Percentiles rank a stretch among this genome's conserved stretches.
Conservation (phyloP, 768 basidiomycete species). For the Lactarius psammicola region DNA sequence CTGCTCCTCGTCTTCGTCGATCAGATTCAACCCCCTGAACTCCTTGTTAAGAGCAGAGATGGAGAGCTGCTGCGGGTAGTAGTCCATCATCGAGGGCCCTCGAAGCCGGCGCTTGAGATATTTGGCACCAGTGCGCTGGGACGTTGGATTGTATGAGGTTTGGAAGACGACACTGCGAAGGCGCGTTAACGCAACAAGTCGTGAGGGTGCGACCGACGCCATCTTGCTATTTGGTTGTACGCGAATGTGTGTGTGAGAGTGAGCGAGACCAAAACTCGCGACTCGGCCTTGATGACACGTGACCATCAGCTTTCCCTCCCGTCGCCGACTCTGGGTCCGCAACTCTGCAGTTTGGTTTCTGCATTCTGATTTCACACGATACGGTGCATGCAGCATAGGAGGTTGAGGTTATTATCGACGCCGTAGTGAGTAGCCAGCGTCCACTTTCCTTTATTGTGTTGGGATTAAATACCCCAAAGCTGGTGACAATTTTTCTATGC, state of each 20-base stretch:
- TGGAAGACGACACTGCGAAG: conserved; percentile 77
- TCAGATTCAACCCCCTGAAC: conserved; percentile 40
- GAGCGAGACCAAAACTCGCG: too few species aligned
- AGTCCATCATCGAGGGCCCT: conserved; percentile 82
- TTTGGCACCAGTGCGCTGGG: conserved; percentile 84
- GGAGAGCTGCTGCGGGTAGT: conserved; percentile 69
- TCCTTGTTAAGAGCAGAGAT: conserved; percentile 49
- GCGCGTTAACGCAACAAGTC: conserved; percentile 58
- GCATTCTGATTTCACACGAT: not conserved
- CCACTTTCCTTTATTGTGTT: not conserved
- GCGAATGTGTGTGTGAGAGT: not conserved
- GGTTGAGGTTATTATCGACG: not conserved
- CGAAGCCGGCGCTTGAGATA: conserved; percentile 80
- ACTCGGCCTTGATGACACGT: not conserved
- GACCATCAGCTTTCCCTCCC: not conserved
- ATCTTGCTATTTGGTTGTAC: conserved; percentile 31
- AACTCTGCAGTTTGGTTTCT: not conserved
- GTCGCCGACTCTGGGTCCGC: not conserved
- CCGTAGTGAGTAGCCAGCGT: not conserved
- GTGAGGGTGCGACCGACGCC: conserved; percentile 45
- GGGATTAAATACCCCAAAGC: not conserved
- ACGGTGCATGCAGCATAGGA: not conserved
- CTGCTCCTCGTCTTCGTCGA: conserved; percentile 65
- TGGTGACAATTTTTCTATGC: conserved; percentile 13
- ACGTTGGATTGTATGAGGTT: conserved; percentile 83